phyloP scores from a whole-genome alignment of 805 yeast genomes.

The Jamesozyma hellenica region DNA sequence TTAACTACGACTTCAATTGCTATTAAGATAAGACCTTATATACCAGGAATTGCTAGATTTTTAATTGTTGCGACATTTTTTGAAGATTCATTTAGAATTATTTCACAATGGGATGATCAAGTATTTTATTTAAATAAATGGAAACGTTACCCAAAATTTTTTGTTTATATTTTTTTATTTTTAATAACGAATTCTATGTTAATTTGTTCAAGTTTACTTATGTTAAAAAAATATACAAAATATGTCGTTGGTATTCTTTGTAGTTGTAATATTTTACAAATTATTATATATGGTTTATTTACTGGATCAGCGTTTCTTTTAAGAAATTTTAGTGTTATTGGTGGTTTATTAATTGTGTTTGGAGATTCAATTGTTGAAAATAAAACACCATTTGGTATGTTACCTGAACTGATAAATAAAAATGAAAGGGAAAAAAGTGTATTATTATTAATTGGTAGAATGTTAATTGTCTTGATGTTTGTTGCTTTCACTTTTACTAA shows the following conservation, averaged over 20 bases:
- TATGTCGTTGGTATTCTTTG: slow-evolving; percentile 62
- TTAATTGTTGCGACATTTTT: slow-evolving; percentile 88
- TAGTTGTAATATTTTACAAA: slow-evolving; percentile 70
- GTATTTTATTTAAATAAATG: slow-evolving; percentile 71
- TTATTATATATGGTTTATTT: slow-evolving; percentile 77
- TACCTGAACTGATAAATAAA: slow-evolving; percentile 51
- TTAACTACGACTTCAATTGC: slow-evolving; percentile 40
- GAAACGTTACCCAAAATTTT: slow-evolving; percentile 67
- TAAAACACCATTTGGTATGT: slow-evolving; percentile 42
- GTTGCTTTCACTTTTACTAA: slow-evolving; percentile 73
- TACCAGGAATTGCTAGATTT: slow-evolving; percentile 81
- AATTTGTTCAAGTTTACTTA: slow-evolving; percentile 58
- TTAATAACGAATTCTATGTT: slow-evolving; percentile 61
- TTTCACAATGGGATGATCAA: slow-evolving; percentile 86
- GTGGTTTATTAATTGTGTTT: slow-evolving; percentile 80
- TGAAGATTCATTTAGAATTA: slow-evolving; percentile 78
- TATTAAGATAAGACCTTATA: slow-evolving; percentile 50
- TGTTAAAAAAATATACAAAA: slow-evolving; percentile 56
- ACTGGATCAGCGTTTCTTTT: slow-evolving; percentile 73
- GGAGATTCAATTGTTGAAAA: slow-evolving; percentile 77
- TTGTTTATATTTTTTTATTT: slow-evolving; percentile 63
- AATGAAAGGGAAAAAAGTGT: slow-evolving; percentile 57
- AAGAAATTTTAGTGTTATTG: slow-evolving; percentile 82
- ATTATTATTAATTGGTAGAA: slow-evolving; percentile 77
- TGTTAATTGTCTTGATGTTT: slow-evolving; percentile 74